Evolutionary conservation across 2,329 filamentous ascomycete genomes (phyloP), one percentile per base, ranked within the genome.

Genomic region (Pyrenochaeta sp.): DNA sequence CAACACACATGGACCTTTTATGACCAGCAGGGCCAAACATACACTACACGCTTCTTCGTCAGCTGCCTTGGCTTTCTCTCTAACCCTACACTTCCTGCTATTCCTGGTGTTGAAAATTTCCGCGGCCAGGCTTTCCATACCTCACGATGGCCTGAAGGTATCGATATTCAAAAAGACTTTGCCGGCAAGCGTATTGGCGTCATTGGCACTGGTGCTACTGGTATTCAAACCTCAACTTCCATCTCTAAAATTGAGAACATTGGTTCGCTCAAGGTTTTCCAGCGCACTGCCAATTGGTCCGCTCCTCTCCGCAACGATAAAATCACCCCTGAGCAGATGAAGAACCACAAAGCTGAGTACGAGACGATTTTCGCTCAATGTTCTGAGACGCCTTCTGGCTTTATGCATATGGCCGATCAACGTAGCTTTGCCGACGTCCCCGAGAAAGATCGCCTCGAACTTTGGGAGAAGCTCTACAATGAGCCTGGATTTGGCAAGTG

Each of bases 191-290:
- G 76, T 14, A 76, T 80, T 35, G 83, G 78, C 9, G 75, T 86
- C 51, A 81, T 86, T 31, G 84, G 84, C 10, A 86, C 81, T 0
- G 84, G 84, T 2, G 79, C 82, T 0, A 80, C 81, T 0, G 83
- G 83, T 0, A 79, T 86, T 1, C 83, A 86, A 53, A 78, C 83
- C 24, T 52, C 48, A 14, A 55, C 55, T 7, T 48, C 47, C 7
- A 28, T 59, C 15, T 50, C 38, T n/a, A 55, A 48, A 27, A 30
- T 30, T 20, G 53, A 18, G 21, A 40, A 14, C 0, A 86, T 34
- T 22, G 18, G 9, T 21, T 34, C 31, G 4, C 31, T 34, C 31
- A 34, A 20, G 11, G 31, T 34, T n/a, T 34, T 34, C 31, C 31
- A 34, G 19, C 31, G 31, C 10, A 34, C 31, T 21, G 31, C 31